Conservation (phyloP, 192 early-diverging fungal species). For the Backusella westeae region DNA sequence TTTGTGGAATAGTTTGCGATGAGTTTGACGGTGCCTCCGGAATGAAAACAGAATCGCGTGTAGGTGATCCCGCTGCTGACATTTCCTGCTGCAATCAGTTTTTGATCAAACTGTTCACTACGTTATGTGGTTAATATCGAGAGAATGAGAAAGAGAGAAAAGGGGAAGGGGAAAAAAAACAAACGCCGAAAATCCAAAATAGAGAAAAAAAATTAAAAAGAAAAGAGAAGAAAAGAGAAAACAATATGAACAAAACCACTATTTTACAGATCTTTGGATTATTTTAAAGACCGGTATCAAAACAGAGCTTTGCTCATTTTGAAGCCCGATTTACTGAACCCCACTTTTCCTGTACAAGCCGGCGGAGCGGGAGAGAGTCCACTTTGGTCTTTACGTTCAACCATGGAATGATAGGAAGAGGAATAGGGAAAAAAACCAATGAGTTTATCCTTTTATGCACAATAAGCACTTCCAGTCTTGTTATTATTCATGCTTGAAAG, state of each 20-base stretch:
- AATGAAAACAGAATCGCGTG: slow-evolving; percentile 7
- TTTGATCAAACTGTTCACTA: not conserved
- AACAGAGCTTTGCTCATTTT: not conserved
- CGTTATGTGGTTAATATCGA: not conserved
- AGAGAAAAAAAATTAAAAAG: not conserved
- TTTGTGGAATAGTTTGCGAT: not conserved
- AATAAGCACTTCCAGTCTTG: not conserved
- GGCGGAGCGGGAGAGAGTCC: not conserved
- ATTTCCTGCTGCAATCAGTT: not conserved
- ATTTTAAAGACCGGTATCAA: not conserved
- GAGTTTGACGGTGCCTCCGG: not conserved
- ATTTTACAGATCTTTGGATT: not conserved
- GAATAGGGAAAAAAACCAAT: not conserved
- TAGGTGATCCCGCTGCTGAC: not conserved
- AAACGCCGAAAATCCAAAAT: not conserved
- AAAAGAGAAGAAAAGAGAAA: not conserved
- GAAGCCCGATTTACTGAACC: not conserved
- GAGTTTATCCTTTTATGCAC: not conserved
- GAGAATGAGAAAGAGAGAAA: not conserved
- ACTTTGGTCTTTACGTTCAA: not conserved
- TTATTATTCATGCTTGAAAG: not conserved
- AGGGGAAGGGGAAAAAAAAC: not conserved
- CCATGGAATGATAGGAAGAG: not conserved
- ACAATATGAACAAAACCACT: not conserved
- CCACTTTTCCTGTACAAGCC: not conserved